A percentile compares a stretch with the other conserved stretches of the same genome.
Conservation (phyloP, 306 rosid species). For the Citrullus colocynthis region DNA sequence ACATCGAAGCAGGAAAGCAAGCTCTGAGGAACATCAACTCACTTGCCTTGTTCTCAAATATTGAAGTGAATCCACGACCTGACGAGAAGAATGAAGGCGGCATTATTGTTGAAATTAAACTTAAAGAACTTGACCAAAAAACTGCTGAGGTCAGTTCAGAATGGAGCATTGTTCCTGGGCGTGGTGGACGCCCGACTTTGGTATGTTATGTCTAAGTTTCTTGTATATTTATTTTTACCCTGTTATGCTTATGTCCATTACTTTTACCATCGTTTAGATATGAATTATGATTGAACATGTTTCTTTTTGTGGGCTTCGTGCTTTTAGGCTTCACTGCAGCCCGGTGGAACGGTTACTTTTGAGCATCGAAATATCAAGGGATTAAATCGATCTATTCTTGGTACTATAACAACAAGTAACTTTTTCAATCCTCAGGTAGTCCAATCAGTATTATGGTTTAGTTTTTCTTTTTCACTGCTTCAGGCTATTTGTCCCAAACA, state of each 20-base stretch:
- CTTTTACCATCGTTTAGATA: neutral
- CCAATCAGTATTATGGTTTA: neutral
- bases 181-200: conserved; percentile 87
- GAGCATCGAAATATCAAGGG: conserved; percentile 83
- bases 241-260: neutral
- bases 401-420: conserved; percentile 77
- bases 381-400: conserved; percentile 67
- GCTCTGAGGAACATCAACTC: conserved; percentile 86
- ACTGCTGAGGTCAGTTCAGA: conserved; percentile 90
- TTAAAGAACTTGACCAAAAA: conserved; percentile 85
- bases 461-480: neutral
- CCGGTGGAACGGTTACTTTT: conserved; percentile 82
- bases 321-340: conserved; percentile 88
- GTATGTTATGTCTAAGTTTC: conserved; percentile 23
- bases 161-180: conserved; percentile 96
- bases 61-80: conserved; percentile 94
- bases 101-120: conserved; percentile 81
- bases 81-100: conserved; percentile 94
- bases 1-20: conserved; percentile 96
- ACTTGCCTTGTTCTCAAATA: conserved; percentile 80
- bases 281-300: neutral
- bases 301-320: conserved; percentile 7
- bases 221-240: neutral
- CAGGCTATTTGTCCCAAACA: neutral
- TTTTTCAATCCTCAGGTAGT: conserved; percentile 72